Evolutionary conservation across 2,329 filamentous ascomycete species (phyloP).

Genomic region (Paecilomyces variotii): DNA sequence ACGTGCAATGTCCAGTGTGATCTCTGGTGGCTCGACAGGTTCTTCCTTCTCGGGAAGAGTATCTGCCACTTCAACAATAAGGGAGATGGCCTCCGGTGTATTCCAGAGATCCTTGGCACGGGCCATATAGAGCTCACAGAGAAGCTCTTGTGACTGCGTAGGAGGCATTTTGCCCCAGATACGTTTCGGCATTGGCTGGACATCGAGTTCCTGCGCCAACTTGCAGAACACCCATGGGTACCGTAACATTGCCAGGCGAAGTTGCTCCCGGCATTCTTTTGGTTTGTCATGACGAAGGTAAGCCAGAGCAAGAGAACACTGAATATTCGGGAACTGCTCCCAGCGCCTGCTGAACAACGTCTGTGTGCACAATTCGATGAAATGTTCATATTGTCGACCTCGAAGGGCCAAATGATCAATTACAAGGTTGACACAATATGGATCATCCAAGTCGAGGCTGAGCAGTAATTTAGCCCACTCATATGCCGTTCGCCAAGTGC

Average conservation of each 20-base stretch:
- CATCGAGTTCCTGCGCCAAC: conserved; percentile 70
- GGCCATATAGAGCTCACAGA: conserved; percentile 67
- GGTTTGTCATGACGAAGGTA: conserved; percentile 62
- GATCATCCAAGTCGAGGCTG: conserved; percentile 66
- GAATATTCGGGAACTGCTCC: conserved; percentile 59
- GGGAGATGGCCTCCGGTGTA: conserved; percentile 57
- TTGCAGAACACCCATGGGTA: conserved; percentile 80
- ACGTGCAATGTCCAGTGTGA: conserved; percentile 55
- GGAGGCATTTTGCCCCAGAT: conserved; percentile 74
- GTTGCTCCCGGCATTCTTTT: conserved; percentile 55
- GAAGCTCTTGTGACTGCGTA: conserved; percentile 57
- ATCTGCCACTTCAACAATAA: conserved; percentile 64
- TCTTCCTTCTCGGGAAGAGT: conserved; percentile 39
- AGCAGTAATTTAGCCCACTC: conserved; percentile 89
- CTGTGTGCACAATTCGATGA: conserved; percentile 59
- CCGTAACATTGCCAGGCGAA: conserved; percentile 60
- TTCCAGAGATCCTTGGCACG: conserved; percentile 82
- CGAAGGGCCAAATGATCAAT: conserved; percentile 81
- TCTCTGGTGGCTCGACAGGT: conserved; percentile 37
- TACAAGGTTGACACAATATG: conserved; percentile 72
- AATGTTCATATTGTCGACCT: conserved; percentile 65
- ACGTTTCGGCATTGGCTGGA: conserved; percentile 65
- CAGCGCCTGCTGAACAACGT: conserved; percentile 43
- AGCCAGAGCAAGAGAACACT: conserved; percentile 69
- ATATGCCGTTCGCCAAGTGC: conserved; percentile 86